Evolutionary conservation across 2,329 filamentous ascomycete species (phyloP).

Genomic region (Nothopassalora personata): DNA sequence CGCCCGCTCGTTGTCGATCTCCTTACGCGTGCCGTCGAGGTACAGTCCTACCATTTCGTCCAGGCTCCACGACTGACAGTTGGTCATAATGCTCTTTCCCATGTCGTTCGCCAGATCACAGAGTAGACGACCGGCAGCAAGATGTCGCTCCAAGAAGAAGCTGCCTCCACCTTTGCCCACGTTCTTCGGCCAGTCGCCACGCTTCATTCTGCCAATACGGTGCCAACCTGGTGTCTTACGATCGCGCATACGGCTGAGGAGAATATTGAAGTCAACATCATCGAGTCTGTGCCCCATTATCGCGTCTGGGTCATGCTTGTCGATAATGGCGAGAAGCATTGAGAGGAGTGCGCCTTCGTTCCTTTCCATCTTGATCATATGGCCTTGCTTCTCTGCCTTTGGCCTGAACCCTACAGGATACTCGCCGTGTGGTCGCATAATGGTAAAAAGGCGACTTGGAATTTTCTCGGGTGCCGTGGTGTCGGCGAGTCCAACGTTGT

Average conservation of each 20-base stretch:
- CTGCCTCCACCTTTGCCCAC: conserved; percentile 81
- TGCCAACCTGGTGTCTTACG: conserved; percentile 95
- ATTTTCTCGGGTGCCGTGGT: conserved; percentile 84
- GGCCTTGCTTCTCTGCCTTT: conserved; percentile 66
- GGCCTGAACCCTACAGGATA: conserved; percentile 87
- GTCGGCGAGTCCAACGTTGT: conserved; percentile 80
- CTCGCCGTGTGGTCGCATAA: conserved; percentile 73
- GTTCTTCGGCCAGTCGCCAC: conserved; percentile 77
- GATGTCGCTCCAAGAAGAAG: conserved; percentile 86
- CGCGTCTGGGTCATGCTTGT: conserved; percentile 85
- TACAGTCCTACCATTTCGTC: conserved; percentile 97
- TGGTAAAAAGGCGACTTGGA: conserved; percentile 83
- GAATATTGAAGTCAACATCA: conserved; percentile 88
- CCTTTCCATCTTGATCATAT: conserved; percentile 73
- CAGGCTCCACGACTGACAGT: conserved; percentile 96
- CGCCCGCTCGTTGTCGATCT: conserved; percentile 82
- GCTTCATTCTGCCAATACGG: conserved; percentile 78
- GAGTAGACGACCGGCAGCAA: conserved; percentile 81
- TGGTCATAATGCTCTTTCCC: conserved; percentile 93
- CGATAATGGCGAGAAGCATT: conserved; percentile 83
- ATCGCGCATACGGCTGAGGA: conserved; percentile 79
- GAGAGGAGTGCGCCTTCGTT: conserved; percentile 79
- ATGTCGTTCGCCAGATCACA: conserved; percentile 95
- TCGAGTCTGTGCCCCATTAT: conserved; percentile 94
- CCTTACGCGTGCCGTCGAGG: conserved; percentile 68